Evolutionary conservation across 176 grass and related monocot genomes (phyloP).

Genomic region (Musa beccarii): DNA sequence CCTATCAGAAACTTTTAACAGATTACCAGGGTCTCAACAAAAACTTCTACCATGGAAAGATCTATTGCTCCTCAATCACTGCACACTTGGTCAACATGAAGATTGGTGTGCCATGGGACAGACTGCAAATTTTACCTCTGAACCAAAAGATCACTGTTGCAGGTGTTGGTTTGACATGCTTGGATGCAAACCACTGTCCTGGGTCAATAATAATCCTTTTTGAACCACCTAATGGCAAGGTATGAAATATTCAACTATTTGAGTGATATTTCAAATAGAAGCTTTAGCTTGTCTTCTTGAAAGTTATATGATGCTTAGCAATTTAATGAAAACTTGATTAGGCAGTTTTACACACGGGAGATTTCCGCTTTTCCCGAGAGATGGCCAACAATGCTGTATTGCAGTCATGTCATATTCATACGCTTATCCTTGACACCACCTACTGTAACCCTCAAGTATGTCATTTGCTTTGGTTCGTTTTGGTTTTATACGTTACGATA

Average conservation of each 20-base stretch:
- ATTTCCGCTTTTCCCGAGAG: slow-evolving; percentile 73
- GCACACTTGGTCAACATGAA: slow-evolving; percentile 79
- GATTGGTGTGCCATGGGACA: slow-evolving; percentile 79
- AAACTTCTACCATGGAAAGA: slow-evolving; percentile 90
- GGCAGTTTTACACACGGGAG: slow-evolving; percentile 88
- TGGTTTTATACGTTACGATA: slow-evolving; percentile 13
- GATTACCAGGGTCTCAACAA: slow-evolving; percentile 92
- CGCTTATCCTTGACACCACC: slow-evolving; percentile 87
- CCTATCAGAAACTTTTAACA: slow-evolving; percentile 15
- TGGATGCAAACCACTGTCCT: slow-evolving; percentile 96
- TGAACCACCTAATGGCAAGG: slow-evolving; percentile 86
- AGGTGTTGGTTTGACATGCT: slow-evolving; percentile 71
- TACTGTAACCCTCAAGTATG: slow-evolving; percentile 79
- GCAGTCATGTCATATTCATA: slow-evolving; percentile 52
- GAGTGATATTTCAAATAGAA: not conserved
- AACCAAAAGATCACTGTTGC: slow-evolving; percentile 60
- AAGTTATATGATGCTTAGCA: not conserved
- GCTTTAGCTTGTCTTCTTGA: not conserved
- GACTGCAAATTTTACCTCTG: slow-evolving; percentile 66
- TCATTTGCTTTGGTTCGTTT: slow-evolving; percentile 11
- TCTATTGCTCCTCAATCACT: slow-evolving; percentile 87
- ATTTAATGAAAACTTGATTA: slow-evolving; percentile 34
- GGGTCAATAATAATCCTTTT: slow-evolving; percentile 90
- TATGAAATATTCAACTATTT: slow-evolving; percentile 27
- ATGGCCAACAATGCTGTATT: slow-evolving; percentile 64